A percentile compares a stretch with the other conserved stretches of the same genome.
phyloP scores from a whole-genome alignment of 257 asterid species.

The Salvia splendens region DNA sequence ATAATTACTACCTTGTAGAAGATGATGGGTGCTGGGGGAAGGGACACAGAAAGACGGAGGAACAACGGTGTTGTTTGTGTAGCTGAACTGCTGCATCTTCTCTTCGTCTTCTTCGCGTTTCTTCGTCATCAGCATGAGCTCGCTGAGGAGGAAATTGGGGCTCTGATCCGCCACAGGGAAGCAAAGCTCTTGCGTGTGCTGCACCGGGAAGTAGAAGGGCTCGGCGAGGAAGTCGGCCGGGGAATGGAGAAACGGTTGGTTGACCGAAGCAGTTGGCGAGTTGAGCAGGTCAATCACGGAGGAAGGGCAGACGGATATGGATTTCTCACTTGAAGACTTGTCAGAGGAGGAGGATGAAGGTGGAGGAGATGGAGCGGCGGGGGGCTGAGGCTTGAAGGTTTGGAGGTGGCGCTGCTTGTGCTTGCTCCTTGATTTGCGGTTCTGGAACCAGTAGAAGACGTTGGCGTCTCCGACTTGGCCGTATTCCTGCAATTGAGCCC shows the following conservation, averaged over 20 bases:
- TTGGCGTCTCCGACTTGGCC: conserved; percentile 98
- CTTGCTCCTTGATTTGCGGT: conserved; percentile 90
- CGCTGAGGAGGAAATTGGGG: conserved; percentile 45
- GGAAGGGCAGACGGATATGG: conserved; percentile 40
- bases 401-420: conserved; percentile 80
- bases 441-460: conserved; percentile 97
- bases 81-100: conserved; percentile 43
- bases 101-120: conserved; percentile 45
- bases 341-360: conserved; percentile 64
- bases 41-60: conserved; percentile 32
- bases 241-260: conserved; percentile 52
- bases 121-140: conserved; percentile 55
- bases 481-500: conserved; percentile 80
- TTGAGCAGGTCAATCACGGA: conserved; percentile 51
- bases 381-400: conserved; percentile 34
- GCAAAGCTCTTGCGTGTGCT: conserved; percentile 51
- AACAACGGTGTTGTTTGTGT: conserved; percentile 15
- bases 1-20: conserved; percentile 39
- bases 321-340: conserved; percentile 54
- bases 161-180: conserved; percentile 42
- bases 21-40: conserved; percentile 25
- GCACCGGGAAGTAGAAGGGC: conserved; percentile 56
- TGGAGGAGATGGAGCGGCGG: conserved; percentile 26
- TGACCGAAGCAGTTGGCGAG: conserved; percentile 75
- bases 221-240: conserved; percentile 46